Conservation (phyloP, 768 basidiomycete species). For the Tylopilus intermedius region DNA sequence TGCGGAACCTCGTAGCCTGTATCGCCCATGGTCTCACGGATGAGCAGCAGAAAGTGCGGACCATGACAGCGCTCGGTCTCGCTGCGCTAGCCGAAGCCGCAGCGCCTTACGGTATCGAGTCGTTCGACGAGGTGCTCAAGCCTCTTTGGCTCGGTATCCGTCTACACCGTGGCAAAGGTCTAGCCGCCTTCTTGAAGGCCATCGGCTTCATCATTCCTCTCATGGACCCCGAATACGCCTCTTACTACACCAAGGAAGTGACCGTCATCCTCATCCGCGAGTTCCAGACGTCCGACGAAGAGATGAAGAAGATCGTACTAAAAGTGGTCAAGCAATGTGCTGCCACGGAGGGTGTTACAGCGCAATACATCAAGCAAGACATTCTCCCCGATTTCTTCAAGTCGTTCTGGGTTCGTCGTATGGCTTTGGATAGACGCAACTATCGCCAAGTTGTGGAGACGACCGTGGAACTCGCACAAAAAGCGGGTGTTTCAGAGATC, state of each 20-base stretch:
- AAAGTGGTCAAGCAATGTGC: slow-evolving; percentile 99
- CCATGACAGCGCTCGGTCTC: slow-evolving; percentile 71
- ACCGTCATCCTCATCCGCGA: slow-evolving; percentile 96
- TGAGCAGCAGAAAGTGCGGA: slow-evolving; percentile 76
- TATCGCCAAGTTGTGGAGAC: slow-evolving; percentile 98
- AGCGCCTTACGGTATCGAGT: slow-evolving; percentile 98
- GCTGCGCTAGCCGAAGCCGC: slow-evolving; percentile 96
- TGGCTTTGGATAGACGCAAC: slow-evolving; percentile 95
- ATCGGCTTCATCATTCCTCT: slow-evolving; percentile 99
- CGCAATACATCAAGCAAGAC: slow-evolving; percentile 94
- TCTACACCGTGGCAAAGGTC: slow-evolving; percentile 71
- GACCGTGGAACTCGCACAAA: slow-evolving; percentile 96
- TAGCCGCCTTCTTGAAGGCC: slow-evolving; percentile 80
- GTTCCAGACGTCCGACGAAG: slow-evolving; percentile 98
- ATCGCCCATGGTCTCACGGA: slow-evolving; percentile 80
- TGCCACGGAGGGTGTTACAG: slow-evolving; percentile 95
- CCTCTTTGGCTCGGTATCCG: slow-evolving; percentile 77
- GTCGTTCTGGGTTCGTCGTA: slow-evolving; percentile 95
- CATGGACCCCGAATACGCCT: slow-evolving; percentile 99
- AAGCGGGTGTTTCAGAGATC: slow-evolving; percentile 94
- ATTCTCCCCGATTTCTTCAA: slow-evolving; percentile 99
- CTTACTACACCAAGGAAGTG: slow-evolving; percentile 98
- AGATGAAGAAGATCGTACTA: slow-evolving; percentile 99
- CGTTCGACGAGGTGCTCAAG: slow-evolving; percentile 91
- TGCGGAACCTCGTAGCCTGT: slow-evolving; percentile 93